Conservation (phyloP, 2,329 filamentous ascomycete genomes). For the Paracoccidioides brasiliensis region DNA sequence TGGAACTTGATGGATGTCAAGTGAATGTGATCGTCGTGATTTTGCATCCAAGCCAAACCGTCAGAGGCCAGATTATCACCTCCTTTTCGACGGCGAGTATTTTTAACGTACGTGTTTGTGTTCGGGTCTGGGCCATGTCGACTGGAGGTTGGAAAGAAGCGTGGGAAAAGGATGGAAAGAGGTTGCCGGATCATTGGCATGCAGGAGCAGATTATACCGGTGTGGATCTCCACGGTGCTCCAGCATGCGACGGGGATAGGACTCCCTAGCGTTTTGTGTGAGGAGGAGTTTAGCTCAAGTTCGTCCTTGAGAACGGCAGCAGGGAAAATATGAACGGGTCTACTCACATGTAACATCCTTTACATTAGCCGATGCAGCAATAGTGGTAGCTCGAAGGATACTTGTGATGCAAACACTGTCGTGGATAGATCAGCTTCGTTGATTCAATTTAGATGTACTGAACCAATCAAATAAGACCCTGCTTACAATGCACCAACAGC, state of each 20-base stretch:
- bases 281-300: neutral
- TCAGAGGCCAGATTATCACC: neutral
- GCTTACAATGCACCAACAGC: constrained; percentile 8
- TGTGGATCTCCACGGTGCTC: constrained; percentile 23
- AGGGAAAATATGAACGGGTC: neutral
- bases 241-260: constrained; percentile 12
- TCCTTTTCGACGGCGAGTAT: neutral
- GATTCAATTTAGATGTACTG: neutral
- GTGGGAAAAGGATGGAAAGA: neutral
- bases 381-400: neutral
- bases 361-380: neutral
- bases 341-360: neutral
- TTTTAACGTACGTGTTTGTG: neutral
- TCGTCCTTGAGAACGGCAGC: neutral
- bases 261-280: neutral
- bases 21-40: neutral
- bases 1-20: neutral
- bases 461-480: neutral
- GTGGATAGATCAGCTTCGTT: neutral
- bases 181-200: constrained; percentile 14
- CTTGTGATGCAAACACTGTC: neutral
- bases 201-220: constrained; percentile 27
- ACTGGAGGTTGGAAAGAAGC: neutral
- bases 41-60: neutral
- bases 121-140: neutral